These are phyloP conservation scores for Funneliformis caledonium DNA, from an alignment of 371 early-diverging fungal species.

Conservation along the genomic window DNA sequence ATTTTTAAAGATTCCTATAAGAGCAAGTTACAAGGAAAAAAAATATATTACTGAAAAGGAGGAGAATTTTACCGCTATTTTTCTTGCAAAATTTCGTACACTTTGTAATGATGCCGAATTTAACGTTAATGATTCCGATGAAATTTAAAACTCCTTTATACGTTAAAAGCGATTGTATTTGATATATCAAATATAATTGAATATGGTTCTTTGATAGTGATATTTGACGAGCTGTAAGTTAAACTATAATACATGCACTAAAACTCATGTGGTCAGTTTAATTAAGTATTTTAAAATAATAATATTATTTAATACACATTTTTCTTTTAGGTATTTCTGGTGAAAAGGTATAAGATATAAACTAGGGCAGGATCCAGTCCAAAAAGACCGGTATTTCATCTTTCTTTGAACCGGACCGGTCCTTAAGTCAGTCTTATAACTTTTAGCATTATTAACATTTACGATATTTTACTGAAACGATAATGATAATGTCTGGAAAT, in stretches of 20 bases:
- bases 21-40: not conserved
- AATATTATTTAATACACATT: not conserved
- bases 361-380: too few species aligned
- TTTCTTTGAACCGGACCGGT: too few species aligned
- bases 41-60: too few species aligned
- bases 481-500: too few species aligned
- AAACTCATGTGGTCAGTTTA: constrained; percentile 48
- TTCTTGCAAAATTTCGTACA: not conserved
- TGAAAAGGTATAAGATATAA: too few species aligned
- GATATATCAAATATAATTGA: not conserved
- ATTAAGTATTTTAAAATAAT: not conserved
- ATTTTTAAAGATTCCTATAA: too few species aligned
- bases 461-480: too few species aligned
- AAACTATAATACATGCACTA: too few species aligned
- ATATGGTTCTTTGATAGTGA: constrained; percentile 51
- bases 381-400: too few species aligned
- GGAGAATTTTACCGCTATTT: too few species aligned
- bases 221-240: constrained; percentile 52
- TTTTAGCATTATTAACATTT: too few species aligned
- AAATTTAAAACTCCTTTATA: not conserved
- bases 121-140: not conserved
- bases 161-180: not conserved
- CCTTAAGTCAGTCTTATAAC: too few species aligned
- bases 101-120: not conserved
- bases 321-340: not conserved